Evolutionary conservation across 225 moss, liverwort and hornwort species (phyloP), one percentile per base, ranked within the genome.

Genomic region (Climacium dendroides): DNA sequence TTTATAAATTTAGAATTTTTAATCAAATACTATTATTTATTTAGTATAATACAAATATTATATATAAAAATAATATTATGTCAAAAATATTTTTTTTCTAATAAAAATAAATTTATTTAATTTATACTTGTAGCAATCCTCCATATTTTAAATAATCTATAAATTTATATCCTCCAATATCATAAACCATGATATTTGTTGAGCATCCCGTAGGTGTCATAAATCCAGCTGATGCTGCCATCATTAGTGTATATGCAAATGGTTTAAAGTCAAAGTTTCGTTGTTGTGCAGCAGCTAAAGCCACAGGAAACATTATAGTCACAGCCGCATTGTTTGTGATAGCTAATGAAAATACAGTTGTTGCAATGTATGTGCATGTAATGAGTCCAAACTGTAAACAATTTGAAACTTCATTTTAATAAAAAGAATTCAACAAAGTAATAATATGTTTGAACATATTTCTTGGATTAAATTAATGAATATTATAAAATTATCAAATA

Each of bases 301-400:
- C 96, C 47, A 96, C 98, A 8, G 96, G 98, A 85, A 98, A 98
- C 98, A 98, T 98, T 79, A 98, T 96, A 23, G 98, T 98, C 3
- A 98, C 98, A 37, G 98, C 98, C 1, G 96, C 98, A 84, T 92
- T 96, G 64, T 98, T 98, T 63, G 98, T 98, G n/a, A 98, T 98
- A 35, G 98, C 96, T 83, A 98, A 92, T 7, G 98, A 98, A 90
- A 98, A 98, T 32, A 98, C 0, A 0, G 95, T 98, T 58, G 98
- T 98, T 4, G 96, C 96, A 73, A 96, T 84, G 35, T 96, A 96
- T 17, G 96, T 98, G 52, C 94, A 95, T 20, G 92, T 92, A 24
- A 98, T 94, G 54, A 98, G 88, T 60, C 98, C 98, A 91, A 96
- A 96, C 96, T 98, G 91, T 91, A 89, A 3, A 34, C 23, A 82